Base-by-base conservation (phyloP, 1,139 yeast species). In the Pichia sp. region DNA sequence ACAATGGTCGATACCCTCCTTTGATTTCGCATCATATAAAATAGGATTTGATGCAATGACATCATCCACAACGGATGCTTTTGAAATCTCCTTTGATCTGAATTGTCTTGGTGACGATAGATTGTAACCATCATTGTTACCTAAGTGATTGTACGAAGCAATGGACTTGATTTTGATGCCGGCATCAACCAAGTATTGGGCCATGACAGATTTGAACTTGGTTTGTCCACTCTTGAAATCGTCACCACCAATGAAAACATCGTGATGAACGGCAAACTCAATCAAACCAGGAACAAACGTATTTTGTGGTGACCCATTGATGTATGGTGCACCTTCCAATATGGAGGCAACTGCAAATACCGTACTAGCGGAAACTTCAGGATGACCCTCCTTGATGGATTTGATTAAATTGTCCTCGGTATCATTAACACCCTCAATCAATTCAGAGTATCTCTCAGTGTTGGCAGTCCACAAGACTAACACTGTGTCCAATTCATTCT, bases 221-320 rank as follows among this genome's bases (percentile, higher is more conserved):
- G 97, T 88, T 69, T 88, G 97, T 43, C 97, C 97, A 54, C 91
- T 77, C 71, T 88, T 88, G 74, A 88, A 88, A 64, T 88, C 97
- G 62, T 88, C 97, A 55, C 97, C 97, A 43, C 95, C 97, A 56
- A 88, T 86, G 59, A 82, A 85, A 25, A 85, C 66, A 47, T 73
- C 64, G 62, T 84, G 61, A 56, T 71, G 60, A 64, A 87, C 95
- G 36, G 96, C 94, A 52, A 88, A 74, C 61, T 86, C 91, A 56
- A 88, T 73, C 46, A 83, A 84, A 50, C 97, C 97, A 29, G 96
- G 96, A 42, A 86, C 95, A 66, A 88, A 87, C 32, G 96, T 88
- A 69, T 88, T 88, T 66, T 88, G 97, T 41, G 97, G 97, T 27
- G 96, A 86, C 33, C 97, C 97, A 57, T 88, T 88, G 61, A 88